Evolutionary conservation across 805 yeast species (phyloP).

Genomic region (Candida coquimbonensis): DNA sequence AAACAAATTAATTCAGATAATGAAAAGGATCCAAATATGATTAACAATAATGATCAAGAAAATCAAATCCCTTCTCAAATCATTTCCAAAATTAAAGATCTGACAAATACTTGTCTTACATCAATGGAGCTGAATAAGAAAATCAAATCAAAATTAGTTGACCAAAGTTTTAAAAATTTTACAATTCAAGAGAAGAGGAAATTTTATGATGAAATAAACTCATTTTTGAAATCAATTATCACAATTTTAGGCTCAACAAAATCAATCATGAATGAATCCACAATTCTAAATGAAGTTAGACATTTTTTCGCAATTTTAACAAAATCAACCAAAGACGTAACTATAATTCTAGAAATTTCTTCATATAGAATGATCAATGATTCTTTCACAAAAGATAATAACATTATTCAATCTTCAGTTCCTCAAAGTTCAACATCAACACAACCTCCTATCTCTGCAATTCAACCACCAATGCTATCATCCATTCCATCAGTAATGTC

Average conservation of each 20-base stretch:
- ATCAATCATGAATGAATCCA: slow-evolving; percentile 72
- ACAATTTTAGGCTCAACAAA: slow-evolving; percentile 80
- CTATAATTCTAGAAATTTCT: slow-evolving; percentile 71
- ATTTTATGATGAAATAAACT: slow-evolving; percentile 82
- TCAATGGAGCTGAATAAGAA: slow-evolving; percentile 79
- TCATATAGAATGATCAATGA: slow-evolving; percentile 35
- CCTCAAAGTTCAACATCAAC: slow-evolving; percentile 15
- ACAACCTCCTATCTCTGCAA: slow-evolving; percentile 5
- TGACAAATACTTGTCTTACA: slow-evolving; percentile 67
- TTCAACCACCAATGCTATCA: slow-evolving; percentile 17
- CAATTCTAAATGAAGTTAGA: slow-evolving; percentile 71
- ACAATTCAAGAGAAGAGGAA: slow-evolving; percentile 46
- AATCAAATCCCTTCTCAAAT: slow-evolving; percentile 32
- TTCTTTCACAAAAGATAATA: slow-evolving; percentile 5
- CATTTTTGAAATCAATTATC: slow-evolving; percentile 75
- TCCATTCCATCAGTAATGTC: slow-evolving; percentile 26
- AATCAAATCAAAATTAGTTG: slow-evolving; percentile 47
- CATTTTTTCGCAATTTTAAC: slow-evolving; percentile 77
- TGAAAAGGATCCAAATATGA: slow-evolving; percentile 3
- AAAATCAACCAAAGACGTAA: slow-evolving; percentile 84
- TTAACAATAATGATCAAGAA: slow-evolving; percentile 15
- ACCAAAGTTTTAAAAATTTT: slow-evolving; percentile 31
- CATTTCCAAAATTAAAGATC: slow-evolving; percentile 63
- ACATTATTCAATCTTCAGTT: slow-evolving; percentile 5
- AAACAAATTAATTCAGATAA: slow-evolving; percentile 12